Conservation (phyloP, 1,284 basidiomycete species). For the Tremellales sp. region DNA sequence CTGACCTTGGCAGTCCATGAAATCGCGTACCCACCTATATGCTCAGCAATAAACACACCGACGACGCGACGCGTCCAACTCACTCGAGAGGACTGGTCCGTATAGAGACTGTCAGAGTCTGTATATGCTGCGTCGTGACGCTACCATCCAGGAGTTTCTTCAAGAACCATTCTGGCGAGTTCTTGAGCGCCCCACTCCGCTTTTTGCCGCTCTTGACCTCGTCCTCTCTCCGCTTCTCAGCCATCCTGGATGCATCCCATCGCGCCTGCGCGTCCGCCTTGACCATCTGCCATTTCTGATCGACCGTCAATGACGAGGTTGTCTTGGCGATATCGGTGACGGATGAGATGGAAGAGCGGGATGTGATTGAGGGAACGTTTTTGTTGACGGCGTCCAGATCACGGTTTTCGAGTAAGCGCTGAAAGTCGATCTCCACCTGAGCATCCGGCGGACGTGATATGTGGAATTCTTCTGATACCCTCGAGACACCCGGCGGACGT, state of each 20-base stretch:
- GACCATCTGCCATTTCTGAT: conserved; percentile 92
- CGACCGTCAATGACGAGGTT: conserved; percentile 56
- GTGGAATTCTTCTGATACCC: conserved; percentile 58
- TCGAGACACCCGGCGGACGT: conserved; percentile 4
- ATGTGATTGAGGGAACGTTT: conserved; percentile 17
- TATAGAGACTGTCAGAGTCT: conserved; percentile 49
- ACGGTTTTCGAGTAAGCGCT: conserved; percentile 65
- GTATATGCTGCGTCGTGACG: conserved; percentile 32
- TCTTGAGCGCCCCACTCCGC: conserved; percentile 53
- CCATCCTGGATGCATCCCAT: conserved; percentile 65
- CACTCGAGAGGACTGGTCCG: conserved; percentile 76
- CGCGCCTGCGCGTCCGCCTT: conserved; percentile 76
- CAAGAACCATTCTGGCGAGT: conserved; percentile 65
- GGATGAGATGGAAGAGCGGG: conserved; percentile 29
- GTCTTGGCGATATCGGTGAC: conserved; percentile 23
- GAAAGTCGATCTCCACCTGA: conserved; percentile 72
- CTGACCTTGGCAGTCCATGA: conserved; percentile 72
- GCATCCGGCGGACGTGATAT: conserved; percentile 70
- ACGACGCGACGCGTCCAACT: too few relatives aligned
- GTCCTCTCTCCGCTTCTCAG: conserved; percentile 55
- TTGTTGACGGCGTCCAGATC: conserved; percentile 52
- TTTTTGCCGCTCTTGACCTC: conserved; percentile 56
- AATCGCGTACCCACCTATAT: conserved; percentile 73
- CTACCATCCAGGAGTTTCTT: conserved; percentile 35
- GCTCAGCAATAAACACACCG: conserved; percentile 5